Evolutionary conservation across 1,139 yeast genomes (phyloP).

Genomic region (Candida glucosophila): DNA sequence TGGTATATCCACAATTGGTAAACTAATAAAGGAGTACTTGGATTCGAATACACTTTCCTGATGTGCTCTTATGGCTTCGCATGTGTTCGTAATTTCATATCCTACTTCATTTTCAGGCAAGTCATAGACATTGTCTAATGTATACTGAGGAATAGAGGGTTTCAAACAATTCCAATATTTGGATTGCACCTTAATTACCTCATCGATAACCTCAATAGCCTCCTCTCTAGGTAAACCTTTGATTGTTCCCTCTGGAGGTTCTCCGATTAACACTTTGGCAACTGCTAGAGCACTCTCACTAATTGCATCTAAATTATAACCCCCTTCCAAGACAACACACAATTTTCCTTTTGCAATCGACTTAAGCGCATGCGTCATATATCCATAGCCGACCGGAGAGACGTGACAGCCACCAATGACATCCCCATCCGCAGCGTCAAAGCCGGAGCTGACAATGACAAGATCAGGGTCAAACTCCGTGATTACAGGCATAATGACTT

Average conservation of each 20-base stretch:
- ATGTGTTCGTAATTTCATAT: conserved; percentile 38
- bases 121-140: conserved; percentile 36
- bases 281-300: conserved; percentile 89
- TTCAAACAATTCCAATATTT: conserved; percentile 81
- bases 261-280: conserved; percentile 86
- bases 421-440: conserved; percentile 98
- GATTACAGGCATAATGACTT: conserved; percentile 83
- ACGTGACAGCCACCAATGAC: conserved; percentile 97
- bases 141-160: conserved; percentile 46
- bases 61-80: conserved; percentile 65
- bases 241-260: conserved; percentile 77
- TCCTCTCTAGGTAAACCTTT: conserved; percentile 60
- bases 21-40: conserved; percentile 49
- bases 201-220: conserved; percentile 79
- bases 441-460: conserved; percentile 88
- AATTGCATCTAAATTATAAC: conserved; percentile 86
- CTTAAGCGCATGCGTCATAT: conserved; percentile 89
- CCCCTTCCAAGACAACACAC: conserved; percentile 92
- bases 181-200: conserved; percentile 74
- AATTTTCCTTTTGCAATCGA: conserved; percentile 81
- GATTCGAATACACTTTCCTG: conserved; percentile 54
- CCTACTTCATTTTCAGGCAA: conserved; percentile 16
- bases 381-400: conserved; percentile 92
- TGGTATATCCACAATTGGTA: conserved; percentile 47
- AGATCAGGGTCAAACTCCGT: conserved; percentile 88